These are phyloP conservation scores for Russula brevipes DNA, from an alignment of 768 basidiomycete species.

Conservation along the genomic window DNA sequence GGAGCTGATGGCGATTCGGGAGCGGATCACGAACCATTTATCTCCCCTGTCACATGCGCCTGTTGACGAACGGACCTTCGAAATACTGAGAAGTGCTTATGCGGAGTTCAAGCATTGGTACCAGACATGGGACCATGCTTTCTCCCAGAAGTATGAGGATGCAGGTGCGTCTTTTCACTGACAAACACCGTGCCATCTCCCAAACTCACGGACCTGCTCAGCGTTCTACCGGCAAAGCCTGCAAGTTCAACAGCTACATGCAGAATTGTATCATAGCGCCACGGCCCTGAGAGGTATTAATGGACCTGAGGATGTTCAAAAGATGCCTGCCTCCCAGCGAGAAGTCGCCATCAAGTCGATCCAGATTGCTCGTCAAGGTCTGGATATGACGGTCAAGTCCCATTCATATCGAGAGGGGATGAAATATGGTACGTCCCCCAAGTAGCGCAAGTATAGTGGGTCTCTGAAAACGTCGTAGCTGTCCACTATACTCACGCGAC, in stretches of 20 bases:
- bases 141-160: slow-evolving; percentile 78
- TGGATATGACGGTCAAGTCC: slow-evolving; percentile 83
- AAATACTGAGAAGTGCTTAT: slow-evolving; percentile 67
- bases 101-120: slow-evolving; percentile 79
- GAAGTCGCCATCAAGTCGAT: slow-evolving; percentile 81
- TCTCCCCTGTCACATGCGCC: slow-evolving; percentile 69
- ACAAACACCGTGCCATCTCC: slow-evolving; percentile 1
- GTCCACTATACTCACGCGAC: slow-evolving; percentile 91
- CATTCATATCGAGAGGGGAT: slow-evolving; percentile 85
- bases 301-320: slow-evolving; percentile 79
- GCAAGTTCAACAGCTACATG: slow-evolving; percentile 83
- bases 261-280: slow-evolving; percentile 83
- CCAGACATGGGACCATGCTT: slow-evolving; percentile 69
- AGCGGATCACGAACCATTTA: slow-evolving; percentile 76
- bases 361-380: slow-evolving; percentile 67
- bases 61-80: slow-evolving; percentile 69
- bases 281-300: slow-evolving; percentile 77
- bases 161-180: slow-evolving; percentile 46
- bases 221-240: slow-evolving; percentile 86
- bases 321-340: slow-evolving; percentile 73
- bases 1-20: slow-evolving; percentile 85
- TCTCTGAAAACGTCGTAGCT: slow-evolving; percentile 39
- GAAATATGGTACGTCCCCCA: slow-evolving; percentile 65
- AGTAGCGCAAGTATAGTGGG: neutral
- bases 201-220: slow-evolving; percentile 27